phyloP scores from a whole-genome alignment of 2,329 filamentous ascomycete species.

The Ophiostoma sp. region DNA sequence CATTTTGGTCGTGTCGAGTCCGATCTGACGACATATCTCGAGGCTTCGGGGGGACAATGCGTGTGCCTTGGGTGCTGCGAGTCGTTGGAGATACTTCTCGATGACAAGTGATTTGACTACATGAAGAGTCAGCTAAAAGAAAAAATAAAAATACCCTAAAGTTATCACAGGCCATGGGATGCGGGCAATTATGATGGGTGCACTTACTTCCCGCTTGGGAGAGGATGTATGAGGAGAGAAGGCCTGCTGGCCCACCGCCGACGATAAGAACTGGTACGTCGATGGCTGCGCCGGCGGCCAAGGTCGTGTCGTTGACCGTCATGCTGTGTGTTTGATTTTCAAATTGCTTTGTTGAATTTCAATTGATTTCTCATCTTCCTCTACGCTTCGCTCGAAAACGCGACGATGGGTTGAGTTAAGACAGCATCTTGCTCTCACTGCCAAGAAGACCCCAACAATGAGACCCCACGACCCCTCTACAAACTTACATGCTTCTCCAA shows the following conservation, averaged over 20 bases:
- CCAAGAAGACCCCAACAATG: background rate
- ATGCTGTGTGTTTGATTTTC: background rate
- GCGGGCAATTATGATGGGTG: too few relatives aligned
- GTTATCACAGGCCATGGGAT: too few relatives aligned
- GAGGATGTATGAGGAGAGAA: background rate
- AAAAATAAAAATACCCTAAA: background rate
- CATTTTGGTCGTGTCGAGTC: background rate
- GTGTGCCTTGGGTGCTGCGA: background rate
- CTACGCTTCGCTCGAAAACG: too few relatives aligned
- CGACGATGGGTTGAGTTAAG: too few relatives aligned
- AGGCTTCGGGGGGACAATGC: background rate
- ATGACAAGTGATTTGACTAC: background rate
- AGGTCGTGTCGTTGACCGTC: background rate
- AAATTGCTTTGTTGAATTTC: too few relatives aligned
- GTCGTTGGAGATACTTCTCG: background rate
- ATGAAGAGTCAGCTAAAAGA: background rate
- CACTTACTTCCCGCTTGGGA: background rate
- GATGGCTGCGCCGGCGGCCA: background rate
- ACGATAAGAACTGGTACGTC: background rate
- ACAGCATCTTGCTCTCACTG: background rate
- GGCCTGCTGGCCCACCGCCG: background rate
- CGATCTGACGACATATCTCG: background rate
- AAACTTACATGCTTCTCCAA: background rate
- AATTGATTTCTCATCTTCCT: too few relatives aligned
- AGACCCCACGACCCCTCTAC: background rate